Conservation (phyloP, 73 alveolate genomes). For the Paramecium caudatum region DNA sequence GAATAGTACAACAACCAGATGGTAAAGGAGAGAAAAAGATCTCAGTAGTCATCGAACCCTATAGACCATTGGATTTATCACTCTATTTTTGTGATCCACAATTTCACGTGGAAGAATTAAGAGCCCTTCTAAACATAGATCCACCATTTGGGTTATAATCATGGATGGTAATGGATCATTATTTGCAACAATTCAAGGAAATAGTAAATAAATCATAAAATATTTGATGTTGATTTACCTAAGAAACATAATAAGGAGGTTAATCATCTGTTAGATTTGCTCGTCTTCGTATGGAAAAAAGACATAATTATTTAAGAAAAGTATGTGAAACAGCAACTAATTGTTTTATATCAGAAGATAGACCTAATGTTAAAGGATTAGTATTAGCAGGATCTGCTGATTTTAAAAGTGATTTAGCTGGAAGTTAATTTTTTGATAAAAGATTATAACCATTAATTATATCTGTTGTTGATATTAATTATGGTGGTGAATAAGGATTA, state of each 20-base stretch:
- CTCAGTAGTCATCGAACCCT: slow-evolving; percentile 97
- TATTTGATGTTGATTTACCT: slow-evolving; percentile 92
- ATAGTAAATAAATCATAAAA: slow-evolving; percentile 81
- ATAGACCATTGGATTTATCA: slow-evolving; percentile 97
- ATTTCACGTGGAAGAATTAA: slow-evolving; percentile 85
- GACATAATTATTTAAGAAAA: slow-evolving; percentile 98
- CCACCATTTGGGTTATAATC: slow-evolving; percentile 96
- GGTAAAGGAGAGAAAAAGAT: slow-evolving; percentile 95
- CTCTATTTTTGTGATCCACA: slow-evolving; percentile 96
- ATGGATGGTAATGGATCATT: slow-evolving; percentile 99
- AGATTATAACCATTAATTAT: slow-evolving; percentile 88
- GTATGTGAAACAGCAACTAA: slow-evolving; percentile 97
- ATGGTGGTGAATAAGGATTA: slow-evolving; percentile 99
- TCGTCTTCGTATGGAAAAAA: slow-evolving; percentile 96
- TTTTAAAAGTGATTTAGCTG: slow-evolving; percentile 95
- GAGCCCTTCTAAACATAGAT: slow-evolving; percentile 86
- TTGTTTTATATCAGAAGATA: slow-evolving; percentile 97
- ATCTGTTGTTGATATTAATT: slow-evolving; percentile 97
- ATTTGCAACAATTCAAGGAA: slow-evolving; percentile 98
- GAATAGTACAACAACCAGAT: slow-evolving; percentile 95
- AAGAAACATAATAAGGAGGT: slow-evolving; percentile 98
- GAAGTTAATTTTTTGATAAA: slow-evolving; percentile 91
- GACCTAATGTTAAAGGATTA: slow-evolving; percentile 96
- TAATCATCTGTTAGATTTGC: slow-evolving; percentile 97
- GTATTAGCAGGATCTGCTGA: slow-evolving; percentile 99